Evolutionary conservation across 2,329 filamentous ascomycete species (phyloP), one percentile per base, ranked within the genome.

Genomic region (Fusarium sp.): DNA sequence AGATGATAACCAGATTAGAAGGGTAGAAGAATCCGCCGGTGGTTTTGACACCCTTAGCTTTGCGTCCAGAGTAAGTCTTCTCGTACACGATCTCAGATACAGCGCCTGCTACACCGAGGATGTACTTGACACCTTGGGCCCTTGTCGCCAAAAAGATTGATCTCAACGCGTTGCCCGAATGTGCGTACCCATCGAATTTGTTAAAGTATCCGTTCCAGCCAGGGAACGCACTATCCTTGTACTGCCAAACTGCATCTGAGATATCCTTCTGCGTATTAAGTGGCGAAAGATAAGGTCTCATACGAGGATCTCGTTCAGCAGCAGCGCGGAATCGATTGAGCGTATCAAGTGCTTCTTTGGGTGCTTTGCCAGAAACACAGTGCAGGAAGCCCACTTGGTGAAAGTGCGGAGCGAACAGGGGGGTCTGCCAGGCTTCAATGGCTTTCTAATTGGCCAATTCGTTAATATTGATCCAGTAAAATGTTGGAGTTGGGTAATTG

Each of bases 121-220:
- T 64, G 15, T 58, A 76, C 39, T 70, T 75, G 12, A 75, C 74
- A 1, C 74, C 74, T 7, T 55, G 46, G 1, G 74, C 73, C 4
- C 82, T 80, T 4, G 82, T 81, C 1, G 83, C 83, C 2, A 81
- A 75, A 70, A 86, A 86, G 0, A 88, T 80, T 0, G 83, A 84
- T 9, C 79, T 79, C 11, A 90, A 74, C 0, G 88, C 84, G 62
- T 89, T 84, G 0, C 82, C 84, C 0, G 88, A 85, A 65, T 90
- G 87, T 2, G 87, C 87, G 61, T 90, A 90, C 4, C 89, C 88
- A 15, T 86, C 88, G 10, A 86, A 83, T 7, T 80, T 81, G 74
- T 91, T 91, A 45, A 88, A 81, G 75, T 91, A 91, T 12, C 89
- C 89, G 31, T 81, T 83, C 86, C 88, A 91, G 54, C 75, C 76